Evolutionary conservation across 352 stramenopile species (phyloP), one percentile per base, ranked within the genome.

Genomic region (Pythium rishiriense): DNA sequence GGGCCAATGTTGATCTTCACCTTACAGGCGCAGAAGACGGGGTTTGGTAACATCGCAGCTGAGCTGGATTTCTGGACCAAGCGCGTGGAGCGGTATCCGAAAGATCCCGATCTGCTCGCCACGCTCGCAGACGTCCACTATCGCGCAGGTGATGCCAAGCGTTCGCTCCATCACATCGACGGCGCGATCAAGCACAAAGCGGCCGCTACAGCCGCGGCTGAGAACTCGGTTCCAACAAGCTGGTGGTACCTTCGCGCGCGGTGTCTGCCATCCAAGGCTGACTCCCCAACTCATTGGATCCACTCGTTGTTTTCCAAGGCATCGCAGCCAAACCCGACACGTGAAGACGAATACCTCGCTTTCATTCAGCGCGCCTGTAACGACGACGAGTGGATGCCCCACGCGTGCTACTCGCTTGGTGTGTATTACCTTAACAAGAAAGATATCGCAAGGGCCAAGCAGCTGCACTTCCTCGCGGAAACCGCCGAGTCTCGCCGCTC

Each of bases 381-480:
- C 0, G 53, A 61, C 11, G 53, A 61, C 25, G 53, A 61, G 53
- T 61, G 53, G 53, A 43, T 51, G 39, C 37, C 53, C 14, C 28
- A 52, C n/a, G 53, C 53, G 6, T 52, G 22, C 26, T 61, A 52
- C 28, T 52, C 53, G 15, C 39, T 51, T 3, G 53, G 53, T 9
- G 21, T 51, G 39, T 10, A 22, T 1, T 35, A 7, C 9, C n/a
- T 58, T 9, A 19, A 4, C 8, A 41, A 61, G 39, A 6, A 35
- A 8, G 42, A 51, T 15, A 43, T 52, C 26, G 9, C 3, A 12
- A 24, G 42, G 42, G 53, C 53, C 39, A 41, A 61, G 25, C 39
- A 61, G 24, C 43, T 61, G 15, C 42, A 51, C 22, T 42, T 42
- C 21, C 24, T 61, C 1, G 53, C 39, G 3, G 19, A 50, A 17